Evolutionary conservation across 2,329 filamentous ascomycete species (phyloP), one percentile per base, ranked within the genome.

Genomic region (Exophiala phaeomuriformis): DNA sequence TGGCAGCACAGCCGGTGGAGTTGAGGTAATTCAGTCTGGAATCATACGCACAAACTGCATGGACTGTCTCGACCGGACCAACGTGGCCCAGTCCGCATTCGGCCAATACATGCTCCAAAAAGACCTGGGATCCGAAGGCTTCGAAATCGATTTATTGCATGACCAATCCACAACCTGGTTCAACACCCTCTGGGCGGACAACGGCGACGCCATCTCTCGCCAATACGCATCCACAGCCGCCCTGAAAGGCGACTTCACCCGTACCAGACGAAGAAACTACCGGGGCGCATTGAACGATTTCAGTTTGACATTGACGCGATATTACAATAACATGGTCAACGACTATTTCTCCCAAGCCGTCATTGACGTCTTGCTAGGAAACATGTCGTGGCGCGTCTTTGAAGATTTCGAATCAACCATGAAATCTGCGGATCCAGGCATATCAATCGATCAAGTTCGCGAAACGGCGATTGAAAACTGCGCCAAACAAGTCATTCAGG

Each of bases 21-120:
- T 72, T 2, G 53, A 70, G 19, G 68, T 70, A 33, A 68, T 66
- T 44, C 90, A 96, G 67, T 76, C 73, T 29, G 90, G 90, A 1
- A 81, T 95, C 4, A 68, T 97, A n/a, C 80, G 93, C 52, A 96
- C 90, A 1, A 98, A 98, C 66, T 98, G 93, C 69, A 97, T 98
- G 93, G 93, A 98, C 66, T 98, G 93, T 63, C 75, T 98, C 6
- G 93, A 98, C 67, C 82, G 93, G 27, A 98, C 93, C 1, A 97
- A 97, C 62, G 90, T 98, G 27, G 90, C 90, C 39, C 91, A 97
- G 69, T 95, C 88, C 65, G 93, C 90, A 0, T 90, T 90, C 66
- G 93, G 82, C 3, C 87, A 89, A 64, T 82, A 85, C 65, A 86
- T 88, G 60, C 76, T 98, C 1, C 89, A 96, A 61, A 68, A 78